Evolutionary conservation across 2,329 filamentous ascomycete species (phyloP), one percentile per base, ranked within the genome.

Genomic region (Fusarium coicis): DNA sequence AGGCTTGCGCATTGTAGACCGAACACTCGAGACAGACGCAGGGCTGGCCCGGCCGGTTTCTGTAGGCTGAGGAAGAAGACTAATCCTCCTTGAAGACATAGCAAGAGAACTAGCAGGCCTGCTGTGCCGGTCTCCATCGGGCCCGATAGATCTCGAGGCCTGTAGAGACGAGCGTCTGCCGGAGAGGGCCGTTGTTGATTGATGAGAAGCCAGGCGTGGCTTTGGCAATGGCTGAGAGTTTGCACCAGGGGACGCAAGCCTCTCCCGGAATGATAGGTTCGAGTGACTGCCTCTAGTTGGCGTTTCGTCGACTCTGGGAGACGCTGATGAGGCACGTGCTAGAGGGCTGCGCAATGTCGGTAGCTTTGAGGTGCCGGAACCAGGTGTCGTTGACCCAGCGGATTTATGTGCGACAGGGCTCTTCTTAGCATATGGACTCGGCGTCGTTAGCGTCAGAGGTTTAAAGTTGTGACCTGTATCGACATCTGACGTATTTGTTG

Each of bases 381-480:
- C 77, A 1, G 85, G 82, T 11, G 84, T 83, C 18, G 85, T 70
- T 3, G 85, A 83, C 1, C 86, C 86, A 32, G 77, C 73, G 4
- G 86, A 84, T 42, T 84, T 83, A 16, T 81, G 77, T 5, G 81
- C 77, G n/a, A 78, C 81, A 7, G 85, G 82, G 1, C 84, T 83
- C 53, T 75, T 82, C 75, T 84, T 88, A 10, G 87, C 81, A 68
- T 89, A 89, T 0, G 89, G 87, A 69, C 87, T 90, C 0, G 90
- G 89, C 3, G 89, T 89, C 11, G 88, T 90, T 49, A 89, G 81
- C 40, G 82, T 88, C 16, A 92, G 81, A 16, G 91, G 89, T 75
- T 89, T 92, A 82, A 90, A 92, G 79, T 90, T 89, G 80, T 93
- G 91, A 32, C 91, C 90, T n/a, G 89, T 88, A 37, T 92, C 87